Percentiles rank a stretch among this genome's conserved stretches.
These are phyloP conservation scores for Boletus rubescentipes DNA, from an alignment of 768 basidiomycete species.

Conservation along the genomic window DNA sequence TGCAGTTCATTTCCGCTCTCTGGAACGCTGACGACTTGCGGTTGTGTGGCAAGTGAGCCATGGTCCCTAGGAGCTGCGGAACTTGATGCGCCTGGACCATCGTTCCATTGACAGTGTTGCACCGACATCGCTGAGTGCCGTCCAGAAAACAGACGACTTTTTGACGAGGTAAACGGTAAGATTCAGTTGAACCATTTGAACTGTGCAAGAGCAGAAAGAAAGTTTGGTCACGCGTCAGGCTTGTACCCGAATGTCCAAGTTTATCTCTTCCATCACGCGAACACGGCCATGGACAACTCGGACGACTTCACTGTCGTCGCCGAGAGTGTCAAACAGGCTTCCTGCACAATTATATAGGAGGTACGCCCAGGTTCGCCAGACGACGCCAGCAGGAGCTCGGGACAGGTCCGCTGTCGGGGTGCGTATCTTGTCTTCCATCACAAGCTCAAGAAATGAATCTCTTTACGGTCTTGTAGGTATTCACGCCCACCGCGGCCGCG, in stretches of 20 bases:
- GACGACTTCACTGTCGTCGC: constrained; percentile 1
- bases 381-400: constrained; percentile 25
- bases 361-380: constrained; percentile 22
- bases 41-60: no score
- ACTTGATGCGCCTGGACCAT: no score
- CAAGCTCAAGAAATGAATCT: neutral
- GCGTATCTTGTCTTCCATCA: constrained; percentile 1
- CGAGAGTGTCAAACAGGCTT: neutral
- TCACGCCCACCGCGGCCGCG: constrained; percentile 81
- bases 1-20: neutral
- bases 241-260: constrained; percentile 19
- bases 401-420: constrained; percentile 39
- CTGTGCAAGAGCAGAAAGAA: neutral
- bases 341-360: constrained; percentile 6
- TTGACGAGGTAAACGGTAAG: no score
- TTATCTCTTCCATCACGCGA: constrained; percentile 21
- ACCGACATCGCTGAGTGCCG: no score
- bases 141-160: no score
- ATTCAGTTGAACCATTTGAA: no score
- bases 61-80: no score
- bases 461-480: constrained; percentile 58
- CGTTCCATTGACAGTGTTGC: no score
- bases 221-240: neutral
- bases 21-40: no score
- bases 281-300: constrained; percentile 15